Base-by-base conservation (phyloP, 2,329 filamentous ascomycete species). In the Juglanconis sp. region DNA sequence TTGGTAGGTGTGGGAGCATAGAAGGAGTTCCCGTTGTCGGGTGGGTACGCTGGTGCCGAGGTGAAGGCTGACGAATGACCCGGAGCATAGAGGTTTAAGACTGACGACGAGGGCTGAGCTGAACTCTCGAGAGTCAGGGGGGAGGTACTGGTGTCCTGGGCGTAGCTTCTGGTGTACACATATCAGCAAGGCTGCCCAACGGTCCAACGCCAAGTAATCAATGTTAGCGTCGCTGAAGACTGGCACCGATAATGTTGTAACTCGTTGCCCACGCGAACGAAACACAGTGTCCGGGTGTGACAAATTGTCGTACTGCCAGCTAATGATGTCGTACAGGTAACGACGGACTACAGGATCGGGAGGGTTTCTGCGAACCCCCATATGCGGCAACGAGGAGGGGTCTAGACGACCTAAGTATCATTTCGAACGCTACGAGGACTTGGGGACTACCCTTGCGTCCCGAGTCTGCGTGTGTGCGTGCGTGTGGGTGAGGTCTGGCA, bases 121-220 rank as follows among this genome's bases (percentile, higher is more conserved):
- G 80, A 71, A 64, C 71, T 79, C 71, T 85, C 82, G 73, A 85
- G 77, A 66, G 79, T 78, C 67, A 84, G 75, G 68, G 81, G 75
- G 65, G 81, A 77, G 64, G 77, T 76, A 71, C 73, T 78, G 68
- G 80, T 74, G 68, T 84, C 81, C 70, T 83, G 81, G 69, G 74
- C 79, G 74, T 83, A 85, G 78, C 83, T 85, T 72, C 64, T 66
- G 61, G 54, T 44, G 62, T 68, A 69, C 59, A 58, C 65, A 71
- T 76, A 62, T 68, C 64, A 68, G 64, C 51, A 59, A 64, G 53
- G 56, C 56, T 64, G 65, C 64, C 64, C 67, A 64, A 60, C 56
- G 32, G 36, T 62, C 54, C 62, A 63, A 62, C 44, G 64, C 64
- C 64, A 66, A 61, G 65, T 62, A 52, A 46, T 48, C 38, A 30